phyloP scores from a whole-genome alignment of 306 rosid species.

The Carpinus fangiana region DNA sequence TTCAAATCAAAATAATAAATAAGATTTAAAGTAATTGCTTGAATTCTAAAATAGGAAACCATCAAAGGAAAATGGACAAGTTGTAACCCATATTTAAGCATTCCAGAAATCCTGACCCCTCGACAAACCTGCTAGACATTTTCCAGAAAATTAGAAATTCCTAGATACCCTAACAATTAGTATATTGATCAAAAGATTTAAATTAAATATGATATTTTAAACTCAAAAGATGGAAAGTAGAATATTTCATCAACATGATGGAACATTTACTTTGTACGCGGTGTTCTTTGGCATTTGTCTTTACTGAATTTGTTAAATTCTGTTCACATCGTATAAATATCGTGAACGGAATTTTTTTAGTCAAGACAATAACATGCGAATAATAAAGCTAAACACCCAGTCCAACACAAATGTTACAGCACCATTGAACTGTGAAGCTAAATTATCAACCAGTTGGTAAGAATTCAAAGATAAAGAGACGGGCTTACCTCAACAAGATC shows the following conservation, averaged over 20 bases:
- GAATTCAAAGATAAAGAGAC: slow-evolving; percentile 10
- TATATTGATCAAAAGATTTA: background rate
- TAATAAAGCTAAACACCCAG: background rate
- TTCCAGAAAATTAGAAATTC: background rate
- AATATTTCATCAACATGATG: background rate
- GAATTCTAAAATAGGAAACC: background rate
- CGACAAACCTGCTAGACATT: background rate
- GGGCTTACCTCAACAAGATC: slow-evolving; percentile 70
- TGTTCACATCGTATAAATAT: background rate
- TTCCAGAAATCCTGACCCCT: background rate
- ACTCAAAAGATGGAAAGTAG: background rate
- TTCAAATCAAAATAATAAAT: background rate
- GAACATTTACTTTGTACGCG: background rate
- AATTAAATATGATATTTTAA: background rate
- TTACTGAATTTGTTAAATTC: background rate
- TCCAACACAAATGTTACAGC: background rate
- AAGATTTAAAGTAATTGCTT: background rate
- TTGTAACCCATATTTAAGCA: background rate
- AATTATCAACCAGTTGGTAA: background rate
- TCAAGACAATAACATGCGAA: background rate
- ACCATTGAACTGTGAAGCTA: background rate
- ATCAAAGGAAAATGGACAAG: background rate
- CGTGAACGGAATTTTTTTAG: background rate
- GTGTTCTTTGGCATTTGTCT: background rate
- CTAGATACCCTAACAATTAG: background rate